Percentiles rank a stretch among this genome's conserved stretches.
Conservation (phyloP, 306 rosid genomes). For the Sesbania bispinosa region DNA sequence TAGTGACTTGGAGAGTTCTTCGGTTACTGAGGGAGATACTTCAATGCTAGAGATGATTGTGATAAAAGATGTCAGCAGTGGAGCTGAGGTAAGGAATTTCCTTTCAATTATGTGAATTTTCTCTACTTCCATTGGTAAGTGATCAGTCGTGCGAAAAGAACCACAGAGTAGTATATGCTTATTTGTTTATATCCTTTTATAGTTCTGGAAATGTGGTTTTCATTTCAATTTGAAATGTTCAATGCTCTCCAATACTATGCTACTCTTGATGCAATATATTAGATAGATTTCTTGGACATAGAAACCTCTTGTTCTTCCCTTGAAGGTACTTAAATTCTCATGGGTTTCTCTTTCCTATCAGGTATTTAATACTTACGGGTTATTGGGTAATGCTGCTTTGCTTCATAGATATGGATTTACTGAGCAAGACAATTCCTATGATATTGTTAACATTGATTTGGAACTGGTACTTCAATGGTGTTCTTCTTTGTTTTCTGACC, state of each 20-base stretch:
- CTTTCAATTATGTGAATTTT: background rate
- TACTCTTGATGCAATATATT: background rate
- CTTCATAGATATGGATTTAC: slow-evolving; percentile 94
- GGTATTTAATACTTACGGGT: slow-evolving; percentile 90
- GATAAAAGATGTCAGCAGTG: slow-evolving; percentile 73
- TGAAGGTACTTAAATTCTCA: background rate
- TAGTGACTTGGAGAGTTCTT: slow-evolving; percentile 32
- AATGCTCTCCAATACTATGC: background rate
- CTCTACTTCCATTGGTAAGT: background rate
- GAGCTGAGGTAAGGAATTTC: slow-evolving; percentile 59
- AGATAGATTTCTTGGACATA: background rate
- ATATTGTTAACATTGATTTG: slow-evolving; percentile 82
- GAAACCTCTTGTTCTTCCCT: slow-evolving; percentile 2
- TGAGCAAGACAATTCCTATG: slow-evolving; percentile 67
- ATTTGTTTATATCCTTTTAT: background rate
- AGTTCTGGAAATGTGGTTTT: background rate
- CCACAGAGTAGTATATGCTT: background rate
- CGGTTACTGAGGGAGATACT: slow-evolving; percentile 32
- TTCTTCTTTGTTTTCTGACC: slow-evolving; percentile 56
- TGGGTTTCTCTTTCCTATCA: slow-evolving; percentile 23
- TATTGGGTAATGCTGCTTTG: slow-evolving; percentile 82
- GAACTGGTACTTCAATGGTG: slow-evolving; percentile 72
- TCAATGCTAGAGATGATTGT: slow-evolving; percentile 71
- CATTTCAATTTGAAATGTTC: slow-evolving; percentile 10
- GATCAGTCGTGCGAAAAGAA: background rate